Percentiles rank a stretch among this genome's conserved stretches.
Conservation (phyloP, 352 stramenopile genomes). For the Aphanomyces invadans region DNA sequence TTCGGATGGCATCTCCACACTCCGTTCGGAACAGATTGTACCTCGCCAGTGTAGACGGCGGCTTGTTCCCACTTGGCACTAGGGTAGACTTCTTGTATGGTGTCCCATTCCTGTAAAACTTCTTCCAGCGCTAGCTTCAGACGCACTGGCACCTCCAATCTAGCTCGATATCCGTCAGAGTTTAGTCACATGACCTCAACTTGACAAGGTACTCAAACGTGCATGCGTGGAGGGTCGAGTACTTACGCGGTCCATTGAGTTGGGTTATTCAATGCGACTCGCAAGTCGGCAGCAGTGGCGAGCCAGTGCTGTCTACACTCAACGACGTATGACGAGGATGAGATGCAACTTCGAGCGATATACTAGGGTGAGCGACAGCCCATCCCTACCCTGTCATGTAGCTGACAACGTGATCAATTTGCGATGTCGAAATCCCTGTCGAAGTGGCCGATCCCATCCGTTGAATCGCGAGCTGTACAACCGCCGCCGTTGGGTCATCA, state of each 20-base stretch:
- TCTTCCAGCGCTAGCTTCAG: constrained; percentile 22
- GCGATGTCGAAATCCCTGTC: not conserved
- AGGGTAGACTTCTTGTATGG: not conserved
- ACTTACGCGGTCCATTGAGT: constrained; percentile 12
- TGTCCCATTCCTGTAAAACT: constrained; percentile 20
- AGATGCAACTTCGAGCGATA: no score
- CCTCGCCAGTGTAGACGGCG: no score
- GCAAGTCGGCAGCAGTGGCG: not conserved
- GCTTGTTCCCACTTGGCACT: no score
- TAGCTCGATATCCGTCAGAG: no score
- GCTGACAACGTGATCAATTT: not conserved
- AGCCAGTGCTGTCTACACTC: constrained; percentile 14
- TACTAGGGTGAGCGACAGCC: no score
- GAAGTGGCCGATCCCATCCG: not conserved
- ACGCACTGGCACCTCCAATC: constrained; percentile 12
- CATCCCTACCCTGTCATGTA: constrained; percentile 20
- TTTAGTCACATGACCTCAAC: no score
- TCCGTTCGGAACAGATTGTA: no score
- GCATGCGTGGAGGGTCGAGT: not conserved
- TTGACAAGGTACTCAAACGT: no score
- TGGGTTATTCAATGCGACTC: constrained; percentile 1
- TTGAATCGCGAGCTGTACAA: not conserved
- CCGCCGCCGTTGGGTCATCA: not conserved
- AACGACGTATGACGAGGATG: not conserved
- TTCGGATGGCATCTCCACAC: no score